These are phyloP conservation scores for Diplocarpon mali DNA, from an alignment of 2,329 filamentous ascomycete species.

Conservation along the genomic window DNA sequence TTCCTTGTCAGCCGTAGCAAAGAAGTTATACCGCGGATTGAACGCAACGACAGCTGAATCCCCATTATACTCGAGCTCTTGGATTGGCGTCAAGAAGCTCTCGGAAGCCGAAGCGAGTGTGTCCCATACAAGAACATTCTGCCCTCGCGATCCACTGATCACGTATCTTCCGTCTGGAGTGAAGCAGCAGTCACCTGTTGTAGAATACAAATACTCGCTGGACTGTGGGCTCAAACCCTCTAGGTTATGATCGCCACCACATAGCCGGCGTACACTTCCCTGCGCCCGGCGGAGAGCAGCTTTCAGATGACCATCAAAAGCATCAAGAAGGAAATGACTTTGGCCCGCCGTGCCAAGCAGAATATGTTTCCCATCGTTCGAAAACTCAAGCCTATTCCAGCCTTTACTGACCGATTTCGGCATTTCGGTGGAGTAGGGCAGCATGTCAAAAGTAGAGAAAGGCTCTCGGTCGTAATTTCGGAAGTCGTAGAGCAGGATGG, in stretches of 20 bases:
- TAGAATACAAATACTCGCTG: slow-evolving; percentile 34
- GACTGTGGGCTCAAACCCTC: slow-evolving; percentile 21
- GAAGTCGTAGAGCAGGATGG: slow-evolving; percentile 81
- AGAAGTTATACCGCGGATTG: slow-evolving; percentile 85
- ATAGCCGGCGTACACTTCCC: slow-evolving; percentile 41
- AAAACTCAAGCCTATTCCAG: slow-evolving; percentile 92
- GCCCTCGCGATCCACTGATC: slow-evolving; percentile 59
- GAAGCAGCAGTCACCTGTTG: slow-evolving; percentile 75
- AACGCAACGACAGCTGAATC: slow-evolving; percentile 69
- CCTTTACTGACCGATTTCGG: slow-evolving; percentile 42
- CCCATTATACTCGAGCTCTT: slow-evolving; percentile 54
- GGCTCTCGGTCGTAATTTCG: slow-evolving; percentile 90
- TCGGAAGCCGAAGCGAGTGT: slow-evolving; percentile 45
- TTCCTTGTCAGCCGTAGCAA: slow-evolving; percentile 82
- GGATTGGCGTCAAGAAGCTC: slow-evolving; percentile 51
- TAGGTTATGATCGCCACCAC: slow-evolving; percentile 37
- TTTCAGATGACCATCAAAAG: slow-evolving; percentile 72
- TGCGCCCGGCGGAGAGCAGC: slow-evolving; percentile 55
- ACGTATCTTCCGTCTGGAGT: slow-evolving; percentile 83
- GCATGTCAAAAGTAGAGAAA: slow-evolving; percentile 74
- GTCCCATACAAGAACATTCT: slow-evolving; percentile 82
- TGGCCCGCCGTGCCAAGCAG: slow-evolving; percentile 73
- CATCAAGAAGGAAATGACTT: slow-evolving; percentile 88
- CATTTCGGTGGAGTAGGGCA: slow-evolving; percentile 42
- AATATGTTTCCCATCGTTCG: slow-evolving; percentile 84